These are phyloP conservation scores for Astrocystis sublimbata DNA, from an alignment of 495 filamentous ascomycete genomes.

Conservation along the genomic window DNA sequence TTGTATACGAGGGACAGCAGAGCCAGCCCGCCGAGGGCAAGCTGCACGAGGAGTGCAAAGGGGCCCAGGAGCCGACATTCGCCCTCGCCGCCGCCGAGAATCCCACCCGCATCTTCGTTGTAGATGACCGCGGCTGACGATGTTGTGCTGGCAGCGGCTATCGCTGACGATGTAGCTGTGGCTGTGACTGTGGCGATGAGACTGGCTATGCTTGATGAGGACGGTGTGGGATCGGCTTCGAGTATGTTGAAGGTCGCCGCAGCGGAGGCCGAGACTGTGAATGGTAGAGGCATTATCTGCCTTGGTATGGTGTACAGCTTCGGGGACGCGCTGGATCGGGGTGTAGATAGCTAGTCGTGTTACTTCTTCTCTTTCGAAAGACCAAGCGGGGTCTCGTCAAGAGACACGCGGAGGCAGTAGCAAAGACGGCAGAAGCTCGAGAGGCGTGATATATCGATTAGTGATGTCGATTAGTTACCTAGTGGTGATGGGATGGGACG, in stretches of 20 bases:
- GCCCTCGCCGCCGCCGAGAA: slow-evolving; percentile 37
- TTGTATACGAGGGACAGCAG: slow-evolving; percentile 88
- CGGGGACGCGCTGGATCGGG: no score
- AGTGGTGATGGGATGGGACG: neutral
- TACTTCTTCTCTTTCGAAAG: no score
- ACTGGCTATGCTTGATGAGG: slow-evolving; percentile 30
- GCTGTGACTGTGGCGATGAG: no score
- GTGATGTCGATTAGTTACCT: no score
- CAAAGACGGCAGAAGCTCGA: neutral
- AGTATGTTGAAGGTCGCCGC: slow-evolving; percentile 29
- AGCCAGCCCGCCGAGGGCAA: slow-evolving; percentile 80
- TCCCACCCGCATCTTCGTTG: neutral
- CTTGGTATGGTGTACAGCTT: no score
- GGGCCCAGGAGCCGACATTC: slow-evolving; percentile 84
- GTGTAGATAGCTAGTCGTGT: no score
- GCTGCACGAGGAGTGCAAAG: slow-evolving; percentile 87
- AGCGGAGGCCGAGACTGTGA: slow-evolving; percentile 20
- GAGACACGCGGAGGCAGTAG: neutral
- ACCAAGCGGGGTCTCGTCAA: neutral
- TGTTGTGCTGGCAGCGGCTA: slow-evolving; percentile 29
- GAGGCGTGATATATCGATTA: slow-evolving; percentile 11
- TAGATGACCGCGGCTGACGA: neutral
- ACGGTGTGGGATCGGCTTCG: slow-evolving; percentile 32
- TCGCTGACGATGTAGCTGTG: slow-evolving; percentile 34
- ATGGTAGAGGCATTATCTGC: slow-evolving; percentile 29